Evolutionary conservation across 2,329 filamentous ascomycete genomes (phyloP), one percentile per base, ranked within the genome.

Genomic region (Colletotrichum cordylinicola): DNA sequence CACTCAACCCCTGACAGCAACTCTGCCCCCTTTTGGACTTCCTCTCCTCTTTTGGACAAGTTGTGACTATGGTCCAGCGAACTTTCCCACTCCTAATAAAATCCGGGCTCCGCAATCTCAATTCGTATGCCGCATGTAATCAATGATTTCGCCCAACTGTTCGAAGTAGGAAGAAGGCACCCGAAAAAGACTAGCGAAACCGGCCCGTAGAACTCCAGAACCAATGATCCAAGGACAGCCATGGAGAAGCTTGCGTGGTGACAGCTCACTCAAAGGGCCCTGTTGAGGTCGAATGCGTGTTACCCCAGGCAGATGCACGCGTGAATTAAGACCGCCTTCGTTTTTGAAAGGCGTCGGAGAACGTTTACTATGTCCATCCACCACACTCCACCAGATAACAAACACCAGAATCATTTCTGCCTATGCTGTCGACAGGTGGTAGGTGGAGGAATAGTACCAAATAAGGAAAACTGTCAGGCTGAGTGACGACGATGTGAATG

Each of bases 121-220:
- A 62, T 66, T 77, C 73, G 73, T 76, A 76, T 76, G 75, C 73
- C 73, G 52, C 68, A 64, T 77, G 52, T 66, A 77, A 70, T 76
- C 75, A 77, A 74, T 71, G 69, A 68, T 66, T 70, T 56, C 72
- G 75, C 72, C 75, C 61, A 77, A 48, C 56, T 67, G 29, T 75
- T 75, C 29, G 39, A 67, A 21, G 64, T 67, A 72, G 66, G 35
- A 72, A 75, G 58, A 33, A 29, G 61, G 60, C 60, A 71, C 37
- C 61, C 24, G 27, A 33, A n/a, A 62, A 55, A 75, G 24, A 67
- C 39, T 75, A 39, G 69, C 73, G 73, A 75, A 74, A 70, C 67
- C 52, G 43, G 39, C 65, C 74, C 65, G 58, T 67, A 60, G 24
- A 74, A 72, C 72, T 72, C 68, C 65, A 74, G 48, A 76, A 74